Base-by-base conservation (phyloP, 2,329 filamentous ascomycete species). In the Cadophora sp. region DNA sequence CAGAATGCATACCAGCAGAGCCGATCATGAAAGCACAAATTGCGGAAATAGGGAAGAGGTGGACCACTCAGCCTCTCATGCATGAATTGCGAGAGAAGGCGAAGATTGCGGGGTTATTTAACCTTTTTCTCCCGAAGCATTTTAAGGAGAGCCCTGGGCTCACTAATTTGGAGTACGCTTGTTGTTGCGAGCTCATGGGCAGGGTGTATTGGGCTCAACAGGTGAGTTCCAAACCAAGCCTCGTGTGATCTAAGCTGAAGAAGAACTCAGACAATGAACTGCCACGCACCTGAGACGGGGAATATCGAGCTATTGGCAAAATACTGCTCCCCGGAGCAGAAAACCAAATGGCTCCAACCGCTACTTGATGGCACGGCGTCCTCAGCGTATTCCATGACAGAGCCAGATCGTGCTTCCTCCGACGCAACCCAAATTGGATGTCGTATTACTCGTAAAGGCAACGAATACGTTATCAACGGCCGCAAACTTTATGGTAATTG, bases 251-350 rank as follows among this genome's bases (percentile, higher is more conserved):
- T n/a, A n/a, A n/a, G n/a, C n/a, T n/a, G n/a, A n/a, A n/a, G n/a
- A n/a, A n/a, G n/a, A n/a, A n/a, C n/a, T n/a, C 62, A 81, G 80
- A 81, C 80, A 0, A 81, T 81, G 79, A 81, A 81, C 70, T 81
- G 80, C 69, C 79, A 80, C 64, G 83, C 83, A 1, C 83, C 26
- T 81, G 83, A 62, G 83, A 85, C 77, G 7, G 83, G 83, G 34
- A 85, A 85, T 74, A 85, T 85, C 75, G 83, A 85, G 72, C 80
- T 85, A 11, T 79, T 85, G 34, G 83, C 83, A 46, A 84, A 85
- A 75, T 85, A 84, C 77, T 83, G 83, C 74, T 84, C 79, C 16
- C 76, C 81, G 1, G 81, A 79, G 64, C 83, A 85, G 70, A 85
- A 85, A 78, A 78, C 82, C 73, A 79, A 80, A 69, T 85, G 83